Evolutionary conservation across 208 protist species (phyloP), one percentile per base, ranked within the genome.

Genomic region (Trypanosoma cruzi): DNA sequence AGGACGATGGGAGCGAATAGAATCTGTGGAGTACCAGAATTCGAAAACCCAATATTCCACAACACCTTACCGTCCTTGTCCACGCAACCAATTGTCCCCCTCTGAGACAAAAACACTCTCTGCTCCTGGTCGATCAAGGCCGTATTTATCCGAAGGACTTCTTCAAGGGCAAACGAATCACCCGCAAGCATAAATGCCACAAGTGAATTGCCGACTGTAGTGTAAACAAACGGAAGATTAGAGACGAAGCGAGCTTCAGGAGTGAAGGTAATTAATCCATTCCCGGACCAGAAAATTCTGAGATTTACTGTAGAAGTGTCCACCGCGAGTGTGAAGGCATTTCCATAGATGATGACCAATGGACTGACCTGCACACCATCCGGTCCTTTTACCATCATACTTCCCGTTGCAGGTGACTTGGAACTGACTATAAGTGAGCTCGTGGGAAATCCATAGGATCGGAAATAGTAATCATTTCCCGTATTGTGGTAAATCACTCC

Each of bases 1-100:
- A 74, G n/a, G 18, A 74, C 62, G 56, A 74, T 31, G 36, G 68
- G 68, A 22, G 13, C 46, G 42, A 74, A 74, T 32, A 31, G 1
- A 26, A 67, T 28, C 5, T 28, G 32, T 42, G 7, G 16, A 34
- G 7, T 26, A 42, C 7, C 14, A 32, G 14, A 2, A 34, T 59
- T 62, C n/a, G 16, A 22, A 40, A 67, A 57, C 7, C 53, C 53
- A 59, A 36, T 8, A 56, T 67, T 65, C 68, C 68, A 74, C 13
- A 74, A 48, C 22, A 66, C 20, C 18, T 34, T 65, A 26, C 68
- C 68, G 18, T 60, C 13, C 58, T 11, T 16, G 22, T 50, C 34
- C 24, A 67, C 2, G 46, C 31, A 74, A 22, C 54, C 57, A 48
- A 74, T 58, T 55, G 61, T 60, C 13, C 49, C 50, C 46, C 40